Evolutionary conservation across 805 yeast genomes (phyloP), one percentile per base, ranked within the genome.

Genomic region (Candida pseudofarinosa): DNA sequence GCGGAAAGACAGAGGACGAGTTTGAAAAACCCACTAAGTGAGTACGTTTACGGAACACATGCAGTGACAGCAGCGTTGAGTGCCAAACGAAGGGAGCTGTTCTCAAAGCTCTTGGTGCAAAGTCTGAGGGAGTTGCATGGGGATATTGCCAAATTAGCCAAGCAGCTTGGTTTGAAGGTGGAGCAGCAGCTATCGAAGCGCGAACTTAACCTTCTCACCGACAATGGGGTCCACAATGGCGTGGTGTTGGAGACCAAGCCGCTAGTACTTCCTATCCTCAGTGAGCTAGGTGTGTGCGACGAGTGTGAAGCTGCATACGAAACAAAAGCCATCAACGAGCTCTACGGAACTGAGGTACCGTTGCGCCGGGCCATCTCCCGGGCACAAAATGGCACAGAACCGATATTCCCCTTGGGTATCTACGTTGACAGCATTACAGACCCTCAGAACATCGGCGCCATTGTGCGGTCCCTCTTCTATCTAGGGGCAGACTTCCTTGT

Each of bases 371-470:
- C 42, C 2, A 57, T 63, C 6, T 61, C 50, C 5, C 46, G 65
- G n/a, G 15, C 34, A 1, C 30, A 33, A 12, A 8, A 23, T 3
- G 35, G 33, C 12, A 55, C 51, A 38, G 28, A 39, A 1, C 17
- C 62, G 59, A 47, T 41, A 28, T 57, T 47, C 52, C 95, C 96
- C 2, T 53, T 89, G 14, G 96, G 88, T 0, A 50, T 88, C 3
- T 88, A 74, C 52, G 63, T 88, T 19, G 96, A 88, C 60, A 88
- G 85, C 45, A 73, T 89, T 35, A 79, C 86, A 12, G 96, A 88
- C 59, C 91, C 96, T 0, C 95, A 87, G 58, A 88, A 88, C 58
- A 69, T 87, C 51, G 97, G 97, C 5, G 93, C 91, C 18, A 79
- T 88, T 35, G 63, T 86, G 20, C 69, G 97, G 56, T 77, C 89